Conservation (phyloP, 805 yeast genomes). For the Candida fluviatilis region DNA sequence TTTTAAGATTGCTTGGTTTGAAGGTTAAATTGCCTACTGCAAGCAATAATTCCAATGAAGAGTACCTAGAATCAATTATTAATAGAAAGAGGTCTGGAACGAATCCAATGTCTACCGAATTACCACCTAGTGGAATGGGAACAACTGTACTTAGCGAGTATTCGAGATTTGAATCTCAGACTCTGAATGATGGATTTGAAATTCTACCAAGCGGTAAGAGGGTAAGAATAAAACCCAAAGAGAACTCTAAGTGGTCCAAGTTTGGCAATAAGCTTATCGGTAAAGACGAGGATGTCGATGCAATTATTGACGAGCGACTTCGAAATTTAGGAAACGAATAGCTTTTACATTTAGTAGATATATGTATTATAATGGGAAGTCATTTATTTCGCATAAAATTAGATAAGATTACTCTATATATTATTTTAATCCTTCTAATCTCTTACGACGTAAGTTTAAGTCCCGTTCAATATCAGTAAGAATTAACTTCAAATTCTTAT, state of each 20-base stretch:
- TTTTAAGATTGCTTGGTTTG: neutral
- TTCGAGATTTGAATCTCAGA: constrained; percentile 22
- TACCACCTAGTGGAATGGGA: constrained; percentile 46
- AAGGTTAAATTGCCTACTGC: constrained; percentile 2
- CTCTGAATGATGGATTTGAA: constrained; percentile 40
- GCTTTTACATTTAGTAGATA: too few species aligned
- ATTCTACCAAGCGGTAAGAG: constrained; percentile 73
- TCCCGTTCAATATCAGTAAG: constrained; percentile 34
- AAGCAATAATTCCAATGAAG: neutral
- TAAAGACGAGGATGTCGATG: constrained; percentile 47
- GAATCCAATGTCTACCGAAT: constrained; percentile 41
- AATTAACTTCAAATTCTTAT: constrained; percentile 22
- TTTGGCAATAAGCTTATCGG: constrained; percentile 32
- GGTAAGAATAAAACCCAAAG: constrained; percentile 35
- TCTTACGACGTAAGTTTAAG: constrained; percentile 9
- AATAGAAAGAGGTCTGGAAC: constrained; percentile 49
- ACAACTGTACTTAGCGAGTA: constrained; percentile 20
- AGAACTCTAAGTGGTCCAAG: constrained; percentile 16
- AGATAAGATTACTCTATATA: too few species aligned
- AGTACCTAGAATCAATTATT: constrained; percentile 7
- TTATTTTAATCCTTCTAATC: constrained; percentile 3
- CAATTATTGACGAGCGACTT: constrained; percentile 50
- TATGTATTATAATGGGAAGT: too few species aligned
- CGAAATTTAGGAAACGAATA: constrained; percentile 7
- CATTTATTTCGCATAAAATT: too few species aligned